Base-by-base conservation (phyloP, 1,284 basidiomycete species). In the Pseudozyma pruni region DNA sequence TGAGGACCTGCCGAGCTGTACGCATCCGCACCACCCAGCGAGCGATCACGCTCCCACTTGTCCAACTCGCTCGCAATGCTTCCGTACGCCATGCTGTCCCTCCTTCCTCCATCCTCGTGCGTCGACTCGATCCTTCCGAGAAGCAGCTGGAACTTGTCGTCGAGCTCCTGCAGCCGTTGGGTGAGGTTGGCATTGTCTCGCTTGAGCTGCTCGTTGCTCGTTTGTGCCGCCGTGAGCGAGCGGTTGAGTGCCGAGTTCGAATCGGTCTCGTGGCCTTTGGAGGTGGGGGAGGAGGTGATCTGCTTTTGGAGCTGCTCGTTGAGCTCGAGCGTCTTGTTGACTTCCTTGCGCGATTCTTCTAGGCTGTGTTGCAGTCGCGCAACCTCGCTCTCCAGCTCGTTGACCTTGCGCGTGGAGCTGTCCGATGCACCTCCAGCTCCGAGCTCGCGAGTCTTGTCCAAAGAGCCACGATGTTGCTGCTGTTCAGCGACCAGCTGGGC, bases 21-120 rank as follows among this genome's bases (percentile, higher is more conserved):
- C 16, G 43, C 54, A 22, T 61, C 64, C 20, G 19, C 20, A n/a
- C 55, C 63, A 29, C 53, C 57, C 5, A 60, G 44, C 22, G 55
- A 47, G 6, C 60, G 51, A 41, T 63, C 70, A 16, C 57, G 54
- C 58, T 78, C 76, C 76, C 76, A 78, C 62, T 73, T 73, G 59
- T 78, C 76, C n/a, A 78, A 63, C 56, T 78, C 76, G 4, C 69
- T 75, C 6, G 76, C 61, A 48, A 78, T 76, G 62, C 67, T 72
- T 27, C 71, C 73, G 46, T 75, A 72, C 31, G 53, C 58, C 60
- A 72, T 70, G 39, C 56, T 63, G 38, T 68, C 64, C 22, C 72
- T 48, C 9, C 45, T 47, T 17, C 68, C 62, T 14, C 57, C 72
- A 22, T 59, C 73, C 27, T 63, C 60, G 49, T 72, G 60, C 9